Conservation (phyloP, 208 protist genomes). For the Crithidia bombi region DNA sequence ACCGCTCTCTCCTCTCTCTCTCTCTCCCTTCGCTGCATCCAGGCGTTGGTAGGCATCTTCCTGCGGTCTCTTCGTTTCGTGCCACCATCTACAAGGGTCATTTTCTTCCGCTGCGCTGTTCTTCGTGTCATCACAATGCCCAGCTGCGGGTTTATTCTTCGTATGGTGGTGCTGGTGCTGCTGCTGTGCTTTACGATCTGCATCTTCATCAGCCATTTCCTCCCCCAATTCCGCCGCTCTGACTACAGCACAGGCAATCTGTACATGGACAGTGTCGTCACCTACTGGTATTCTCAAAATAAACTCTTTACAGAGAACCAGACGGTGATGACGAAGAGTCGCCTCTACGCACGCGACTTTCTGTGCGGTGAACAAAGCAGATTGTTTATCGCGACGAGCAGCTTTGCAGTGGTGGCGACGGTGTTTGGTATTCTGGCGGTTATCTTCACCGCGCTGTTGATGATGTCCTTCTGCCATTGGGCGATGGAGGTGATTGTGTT, state of each 20-base stretch:
- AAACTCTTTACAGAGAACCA: background rate
- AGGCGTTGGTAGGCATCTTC: too few species aligned
- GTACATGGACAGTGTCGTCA: background rate
- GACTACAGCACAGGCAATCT: too few species aligned
- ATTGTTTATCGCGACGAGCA: background rate
- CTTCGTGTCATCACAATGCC: background rate
- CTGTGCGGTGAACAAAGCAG: background rate
- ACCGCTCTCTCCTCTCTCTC: too few species aligned
- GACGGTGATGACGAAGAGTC: background rate
- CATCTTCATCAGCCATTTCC: slow-evolving; percentile 4
- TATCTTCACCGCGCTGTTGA: slow-evolving; percentile 1
- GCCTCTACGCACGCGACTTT: background rate
- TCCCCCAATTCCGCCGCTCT: slow-evolving; percentile 4
- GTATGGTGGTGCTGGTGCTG: slow-evolving; percentile 7
- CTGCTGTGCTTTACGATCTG: slow-evolving; percentile 10
- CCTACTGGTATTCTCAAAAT: slow-evolving; percentile 4
- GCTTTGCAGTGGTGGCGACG: background rate
- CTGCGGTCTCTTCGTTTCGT: background rate
- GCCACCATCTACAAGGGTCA: background rate
- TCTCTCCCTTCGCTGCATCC: too few species aligned
- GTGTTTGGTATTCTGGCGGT: background rate
- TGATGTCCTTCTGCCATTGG: slow-evolving; percentile 11
- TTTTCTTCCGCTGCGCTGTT: background rate
- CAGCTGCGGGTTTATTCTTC: slow-evolving; percentile 7
- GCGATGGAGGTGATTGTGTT: slow-evolving; percentile 2